Conservation (phyloP, 31 red algal species). For the Odonthalia washingtoniensis region DNA sequence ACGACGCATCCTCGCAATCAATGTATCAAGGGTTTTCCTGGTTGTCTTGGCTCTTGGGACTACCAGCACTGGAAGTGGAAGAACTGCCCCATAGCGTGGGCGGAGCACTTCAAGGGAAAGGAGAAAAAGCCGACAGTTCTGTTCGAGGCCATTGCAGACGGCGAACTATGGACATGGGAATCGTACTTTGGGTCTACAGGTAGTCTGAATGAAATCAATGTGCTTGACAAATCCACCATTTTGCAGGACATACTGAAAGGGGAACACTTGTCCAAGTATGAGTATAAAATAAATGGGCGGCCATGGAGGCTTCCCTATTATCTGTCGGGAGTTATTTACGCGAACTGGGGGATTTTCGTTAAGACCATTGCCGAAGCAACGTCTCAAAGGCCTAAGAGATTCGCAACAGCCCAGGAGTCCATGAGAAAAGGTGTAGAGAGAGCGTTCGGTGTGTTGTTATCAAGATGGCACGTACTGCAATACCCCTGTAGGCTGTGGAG, state of each 20-base stretch:
- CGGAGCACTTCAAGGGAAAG: conserved; percentile 7
- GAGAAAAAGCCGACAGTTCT: conserved; percentile 7
- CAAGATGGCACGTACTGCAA: not conserved
- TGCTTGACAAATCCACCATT: conserved; percentile 11
- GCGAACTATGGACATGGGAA: conserved; percentile 48
- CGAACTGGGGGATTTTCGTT: conserved; percentile 7
- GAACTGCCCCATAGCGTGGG: not conserved
- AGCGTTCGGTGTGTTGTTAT: not conserved
- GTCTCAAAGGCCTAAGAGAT: not conserved
- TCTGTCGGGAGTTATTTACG: conserved; percentile 8
- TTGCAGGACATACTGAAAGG: conserved; percentile 10
- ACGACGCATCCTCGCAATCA: no score
- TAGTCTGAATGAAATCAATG: conserved; percentile 43
- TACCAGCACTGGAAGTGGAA: conserved; percentile 8
- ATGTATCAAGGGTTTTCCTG: conserved; percentile 34
- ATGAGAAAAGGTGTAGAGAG: not conserved
- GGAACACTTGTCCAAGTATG: no score
- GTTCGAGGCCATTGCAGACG: conserved; percentile 37
- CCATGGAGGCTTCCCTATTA: no score
- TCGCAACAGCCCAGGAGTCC: not conserved
- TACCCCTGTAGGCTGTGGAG: not conserved
- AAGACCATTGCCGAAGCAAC: not conserved
- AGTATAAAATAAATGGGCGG: no score
- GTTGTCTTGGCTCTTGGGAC: not conserved
- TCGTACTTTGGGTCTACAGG: conserved; percentile 16